Percentiles rank a stretch among this genome's conserved stretches.
Evolutionary conservation across 805 yeast genomes (phyloP).

Genomic region (Yamadazyma akitaensis): DNA sequence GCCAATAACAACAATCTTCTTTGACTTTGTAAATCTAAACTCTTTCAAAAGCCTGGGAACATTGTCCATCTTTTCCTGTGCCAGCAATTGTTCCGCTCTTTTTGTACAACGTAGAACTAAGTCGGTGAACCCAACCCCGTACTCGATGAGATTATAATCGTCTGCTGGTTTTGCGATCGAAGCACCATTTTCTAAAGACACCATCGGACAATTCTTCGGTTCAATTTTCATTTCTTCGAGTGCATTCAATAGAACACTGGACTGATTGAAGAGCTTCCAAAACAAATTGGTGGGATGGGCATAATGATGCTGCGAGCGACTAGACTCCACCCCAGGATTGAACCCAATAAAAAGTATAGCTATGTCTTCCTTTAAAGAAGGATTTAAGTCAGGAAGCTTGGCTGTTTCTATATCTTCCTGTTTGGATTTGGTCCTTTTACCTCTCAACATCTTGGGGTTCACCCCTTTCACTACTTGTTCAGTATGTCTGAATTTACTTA

Average conservation of each 20-base stretch:
- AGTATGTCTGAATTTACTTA: constrained; percentile 1
- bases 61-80: constrained; percentile 50
- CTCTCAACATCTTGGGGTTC: neutral
- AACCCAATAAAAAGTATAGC: constrained; percentile 61
- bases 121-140: constrained; percentile 67
- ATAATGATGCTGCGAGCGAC: constrained; percentile 61
- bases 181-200: constrained; percentile 3
- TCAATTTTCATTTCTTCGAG: constrained; percentile 3
- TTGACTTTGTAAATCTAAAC: constrained; percentile 36
- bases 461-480: neutral
- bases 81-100: constrained; percentile 51
- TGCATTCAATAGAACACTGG: constrained; percentile 38
- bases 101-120: constrained; percentile 62
- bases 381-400: constrained; percentile 15
- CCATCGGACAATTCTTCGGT: constrained; percentile 3
- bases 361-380: constrained; percentile 25
- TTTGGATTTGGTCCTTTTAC: too few relatives aligned
- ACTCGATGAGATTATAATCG: constrained; percentile 43
- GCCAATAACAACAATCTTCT: constrained; percentile 58
- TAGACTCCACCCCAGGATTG: constrained; percentile 68
- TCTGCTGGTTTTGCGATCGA: constrained; percentile 22
- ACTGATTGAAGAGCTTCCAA: constrained; percentile 60
- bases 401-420: neutral
- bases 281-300: constrained; percentile 69
- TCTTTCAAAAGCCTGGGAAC: constrained; percentile 51